Conservation (phyloP, 371 early-diverging fungal genomes). For the Zopfochytrium polystomum region DNA sequence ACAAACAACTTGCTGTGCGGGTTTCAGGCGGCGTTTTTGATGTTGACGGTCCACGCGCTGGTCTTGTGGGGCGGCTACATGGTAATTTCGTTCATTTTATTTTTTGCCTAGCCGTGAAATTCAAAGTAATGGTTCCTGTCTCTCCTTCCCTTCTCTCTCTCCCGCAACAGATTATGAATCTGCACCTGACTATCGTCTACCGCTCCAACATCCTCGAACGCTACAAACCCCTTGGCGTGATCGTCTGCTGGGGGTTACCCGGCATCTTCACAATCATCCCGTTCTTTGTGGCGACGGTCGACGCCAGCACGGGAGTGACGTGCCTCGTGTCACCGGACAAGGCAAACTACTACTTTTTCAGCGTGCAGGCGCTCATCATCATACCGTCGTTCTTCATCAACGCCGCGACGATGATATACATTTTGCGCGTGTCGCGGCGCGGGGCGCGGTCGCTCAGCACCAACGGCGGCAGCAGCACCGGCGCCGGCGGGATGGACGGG, state of each 20-base stretch:
- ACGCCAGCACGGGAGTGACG: conserved; percentile 61
- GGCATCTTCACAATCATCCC: conserved; percentile 49
- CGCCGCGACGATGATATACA: conserved; percentile 60
- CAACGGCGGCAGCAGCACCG: conserved; percentile 2
- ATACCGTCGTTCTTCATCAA: conserved; percentile 59
- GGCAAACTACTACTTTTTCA: conserved; percentile 58
- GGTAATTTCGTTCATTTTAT: too few species aligned
- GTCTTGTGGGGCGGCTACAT: conserved; percentile 61
- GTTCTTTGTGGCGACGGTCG: conserved; percentile 49
- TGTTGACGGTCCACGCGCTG: conserved; percentile 57
- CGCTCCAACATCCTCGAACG: conserved; percentile 56
- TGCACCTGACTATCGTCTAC: conserved; percentile 69
- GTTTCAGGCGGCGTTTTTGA: conserved; percentile 56
- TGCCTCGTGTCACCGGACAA: conserved; percentile 53
- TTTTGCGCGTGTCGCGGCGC: conserved; percentile 41
- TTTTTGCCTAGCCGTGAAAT: too few species aligned
- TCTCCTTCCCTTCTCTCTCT: background rate
- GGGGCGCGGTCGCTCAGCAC: background rate
- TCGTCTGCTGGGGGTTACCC: conserved; percentile 64
- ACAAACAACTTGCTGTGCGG: conserved; percentile 60
- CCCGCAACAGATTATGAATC: conserved; percentile 40
- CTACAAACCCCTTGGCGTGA: conserved; percentile 50
- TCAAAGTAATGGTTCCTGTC: too few species aligned
- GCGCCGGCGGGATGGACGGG: background rate
- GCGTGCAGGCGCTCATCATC: conserved; percentile 59